Percentiles rank a stretch among this genome's conserved stretches.
Evolutionary conservation across 305 asterid species (phyloP).

Genomic region (Euphrasia arctica): DNA sequence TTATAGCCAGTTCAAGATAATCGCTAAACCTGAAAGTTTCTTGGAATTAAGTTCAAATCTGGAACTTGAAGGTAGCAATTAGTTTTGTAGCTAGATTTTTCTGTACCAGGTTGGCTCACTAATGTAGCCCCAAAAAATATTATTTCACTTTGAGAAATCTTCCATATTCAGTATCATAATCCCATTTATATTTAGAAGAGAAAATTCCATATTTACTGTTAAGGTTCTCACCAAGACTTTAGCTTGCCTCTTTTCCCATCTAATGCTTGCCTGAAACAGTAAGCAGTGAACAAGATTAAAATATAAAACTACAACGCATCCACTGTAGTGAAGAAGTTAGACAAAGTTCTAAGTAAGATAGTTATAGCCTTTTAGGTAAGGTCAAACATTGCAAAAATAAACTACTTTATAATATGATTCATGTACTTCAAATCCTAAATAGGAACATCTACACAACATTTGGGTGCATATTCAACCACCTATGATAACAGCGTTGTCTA

Average conservation of each 20-base stretch:
- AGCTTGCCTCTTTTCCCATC: slow-evolving; percentile 93
- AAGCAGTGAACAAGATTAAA: slow-evolving; percentile 1
- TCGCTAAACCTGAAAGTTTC: background rate
- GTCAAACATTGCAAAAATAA: background rate
- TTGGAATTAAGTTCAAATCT: slow-evolving; percentile 1
- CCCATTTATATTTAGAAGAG: background rate
- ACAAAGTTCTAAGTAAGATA: background rate
- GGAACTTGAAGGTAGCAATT: background rate
- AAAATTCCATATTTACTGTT: background rate
- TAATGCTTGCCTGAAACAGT: slow-evolving; percentile 67
- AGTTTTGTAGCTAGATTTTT: background rate
- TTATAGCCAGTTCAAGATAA: slow-evolving; percentile 1
- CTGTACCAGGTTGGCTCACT: background rate
- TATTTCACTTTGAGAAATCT: background rate
- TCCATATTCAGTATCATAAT: slow-evolving; percentile 14
- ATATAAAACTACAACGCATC: slow-evolving; percentile 15
- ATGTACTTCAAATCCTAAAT: background rate
- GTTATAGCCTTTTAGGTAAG: background rate
- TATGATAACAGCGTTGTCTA: background rate
- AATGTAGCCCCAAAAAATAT: background rate
- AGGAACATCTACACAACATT: background rate
- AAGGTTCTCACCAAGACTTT: slow-evolving; percentile 75
- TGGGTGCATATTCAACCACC: background rate
- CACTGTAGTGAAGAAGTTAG: background rate
- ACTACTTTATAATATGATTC: background rate